Evolutionary conservation across 176 grass and related monocot species (phyloP), one percentile per base, ranked within the genome.

Genomic region (Zea luxurians): DNA sequence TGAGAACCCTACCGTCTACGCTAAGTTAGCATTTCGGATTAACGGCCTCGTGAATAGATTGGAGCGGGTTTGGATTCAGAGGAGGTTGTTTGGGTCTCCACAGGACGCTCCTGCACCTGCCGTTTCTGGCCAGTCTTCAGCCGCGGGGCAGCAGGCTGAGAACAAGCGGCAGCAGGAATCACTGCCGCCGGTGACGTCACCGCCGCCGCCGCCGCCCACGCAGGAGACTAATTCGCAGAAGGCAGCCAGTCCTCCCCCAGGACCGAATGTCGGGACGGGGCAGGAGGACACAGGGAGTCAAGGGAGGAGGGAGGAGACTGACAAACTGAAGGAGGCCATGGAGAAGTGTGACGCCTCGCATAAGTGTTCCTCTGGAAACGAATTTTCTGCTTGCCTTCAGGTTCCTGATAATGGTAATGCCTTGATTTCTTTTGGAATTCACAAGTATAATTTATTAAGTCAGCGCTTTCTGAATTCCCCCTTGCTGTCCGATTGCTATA

Each of bases 311-410:
- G 71, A 12, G 4, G 21, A 61, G 0, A 11, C 37, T 0, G 38
- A 53, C 20, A 65, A 41, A 54, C 20, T 44, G 35, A 74, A 68
- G 48, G 55, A 63, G 45, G 70, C 11, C 5, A 49, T 35, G 70
- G 57, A 40, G 47, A 48, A 75, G 18, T 88, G 86, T 62, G 40
- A 66, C 10, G 20, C 12, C 2, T 77, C 0, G n/a, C 36, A 64
- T 4, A 71, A 16, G 40, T 89, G 87, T 46, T 21, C 6, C 2
- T 10, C 69, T 34, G 15, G 13, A 16, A 67, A 37, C 16, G 8
- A 75, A 9, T 42, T 88, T 21, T 72, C 10, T 43, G 82, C 87
- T 60, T 89, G 87, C 42, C 82, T 89, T 64, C 70, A 80, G 48
- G 37, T 85, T 71, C 77, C 66, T 37, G 2, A 66, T 27, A 6